These are phyloP conservation scores for Magnusiomyces suaveolens DNA, from an alignment of 1,139 yeast genomes.

Conservation along the genomic window DNA sequence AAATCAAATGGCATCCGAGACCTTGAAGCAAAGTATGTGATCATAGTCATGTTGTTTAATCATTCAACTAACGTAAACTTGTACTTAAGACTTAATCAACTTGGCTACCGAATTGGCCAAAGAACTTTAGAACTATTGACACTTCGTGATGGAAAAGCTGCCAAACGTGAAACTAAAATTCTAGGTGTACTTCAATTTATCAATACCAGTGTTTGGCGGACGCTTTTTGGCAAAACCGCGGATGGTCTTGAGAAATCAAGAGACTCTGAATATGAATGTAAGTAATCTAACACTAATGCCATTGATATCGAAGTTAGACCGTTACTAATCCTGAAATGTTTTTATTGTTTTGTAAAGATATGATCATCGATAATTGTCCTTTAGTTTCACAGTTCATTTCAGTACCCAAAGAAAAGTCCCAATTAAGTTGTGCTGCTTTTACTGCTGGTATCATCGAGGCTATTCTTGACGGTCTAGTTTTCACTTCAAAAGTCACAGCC, in stretches of 20 bases:
- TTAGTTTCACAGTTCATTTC: slow-evolving; percentile 65
- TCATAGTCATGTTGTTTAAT: no score
- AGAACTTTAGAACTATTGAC: slow-evolving; percentile 50
- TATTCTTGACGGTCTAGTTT: slow-evolving; percentile 67
- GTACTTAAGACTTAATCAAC: slow-evolving; percentile 51
- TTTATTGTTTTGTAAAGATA: slow-evolving; percentile 23
- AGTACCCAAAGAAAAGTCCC: slow-evolving; percentile 71
- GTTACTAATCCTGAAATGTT: not conserved
- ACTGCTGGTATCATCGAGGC: slow-evolving; percentile 92
- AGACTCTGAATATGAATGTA: slow-evolving; percentile 63
- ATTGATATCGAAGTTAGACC: no score
- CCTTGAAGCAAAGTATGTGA: slow-evolving; percentile 43
- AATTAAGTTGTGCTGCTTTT: slow-evolving; percentile 73
- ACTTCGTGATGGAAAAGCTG: slow-evolving; percentile 55
- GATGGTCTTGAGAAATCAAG: slow-evolving; percentile 83
- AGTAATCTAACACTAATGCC: slow-evolving; percentile 20
- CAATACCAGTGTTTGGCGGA: slow-evolving; percentile 73
- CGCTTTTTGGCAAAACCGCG: slow-evolving; percentile 72
- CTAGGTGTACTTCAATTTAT: slow-evolving; percentile 77
- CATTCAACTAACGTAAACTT: no score
- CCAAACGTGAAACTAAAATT: slow-evolving; percentile 61
- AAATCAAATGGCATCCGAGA: slow-evolving; percentile 65
- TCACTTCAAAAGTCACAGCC: slow-evolving; percentile 78
- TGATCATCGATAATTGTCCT: slow-evolving; percentile 77
- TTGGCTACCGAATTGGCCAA: slow-evolving; percentile 65